Percentiles rank a stretch among this genome's conserved stretches.
phyloP scores from a whole-genome alignment of 2,329 filamentous ascomycete genomes.

The Exophiala bonariae region DNA sequence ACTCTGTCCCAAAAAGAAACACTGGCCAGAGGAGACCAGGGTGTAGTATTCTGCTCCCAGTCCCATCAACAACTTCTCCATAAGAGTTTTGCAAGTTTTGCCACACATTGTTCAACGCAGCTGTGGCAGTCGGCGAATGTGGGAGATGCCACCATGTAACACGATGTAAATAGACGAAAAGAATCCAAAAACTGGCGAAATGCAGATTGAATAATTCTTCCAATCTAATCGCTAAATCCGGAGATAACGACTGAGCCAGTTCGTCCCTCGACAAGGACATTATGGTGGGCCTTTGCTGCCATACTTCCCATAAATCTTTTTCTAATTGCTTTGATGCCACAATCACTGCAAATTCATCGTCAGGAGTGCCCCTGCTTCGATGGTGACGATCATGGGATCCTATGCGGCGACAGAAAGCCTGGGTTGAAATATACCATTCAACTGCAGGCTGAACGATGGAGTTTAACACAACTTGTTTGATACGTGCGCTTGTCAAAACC shows the following conservation, averaged over 20 bases:
- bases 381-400: constrained; percentile 6
- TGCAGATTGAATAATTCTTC: constrained; percentile 5
- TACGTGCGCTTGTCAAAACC: neutral
- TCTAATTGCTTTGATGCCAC: constrained; percentile 8
- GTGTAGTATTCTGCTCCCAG: neutral
- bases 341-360: constrained; percentile 10
- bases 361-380: constrained; percentile 1
- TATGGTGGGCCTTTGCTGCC: constrained; percentile 1
- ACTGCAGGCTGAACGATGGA: constrained; percentile 7
- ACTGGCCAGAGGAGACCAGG: neutral
- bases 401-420: constrained; percentile 9
- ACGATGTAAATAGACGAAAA: constrained; percentile 10
- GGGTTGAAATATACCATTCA: constrained; percentile 6
- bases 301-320: constrained; percentile 1
- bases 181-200: constrained; percentile 8
- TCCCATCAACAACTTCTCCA: constrained; percentile 1
- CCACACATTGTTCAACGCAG: constrained; percentile 1
- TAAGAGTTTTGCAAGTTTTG: neutral
- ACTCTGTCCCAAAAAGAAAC: neutral
- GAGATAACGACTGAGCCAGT: neutral
- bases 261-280: constrained; percentile 2
- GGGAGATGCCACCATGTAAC: constrained; percentile 9
- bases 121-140: neutral
- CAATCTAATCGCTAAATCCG: neutral
- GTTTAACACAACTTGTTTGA: constrained; percentile 7